Percentiles rank a stretch among this genome's conserved stretches.
These are phyloP conservation scores for Fusarium sp. DNA, from an alignment of 2,329 filamentous ascomycete species.

Conservation along the genomic window DNA sequence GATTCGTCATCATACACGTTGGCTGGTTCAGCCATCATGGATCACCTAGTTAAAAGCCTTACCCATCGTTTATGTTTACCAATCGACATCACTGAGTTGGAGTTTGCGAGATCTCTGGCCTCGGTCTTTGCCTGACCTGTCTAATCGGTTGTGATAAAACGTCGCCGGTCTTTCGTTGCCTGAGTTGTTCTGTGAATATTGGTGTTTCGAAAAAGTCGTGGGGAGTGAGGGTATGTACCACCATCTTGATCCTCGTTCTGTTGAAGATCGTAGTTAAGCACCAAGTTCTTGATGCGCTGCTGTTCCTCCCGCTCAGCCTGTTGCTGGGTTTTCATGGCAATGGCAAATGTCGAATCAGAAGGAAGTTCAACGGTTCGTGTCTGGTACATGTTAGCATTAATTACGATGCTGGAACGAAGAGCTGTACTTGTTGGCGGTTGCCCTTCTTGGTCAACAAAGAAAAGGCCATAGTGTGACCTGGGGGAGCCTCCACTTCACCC, in stretches of 20 bases:
- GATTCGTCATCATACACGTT: constrained; percentile 19
- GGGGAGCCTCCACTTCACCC: constrained; percentile 34
- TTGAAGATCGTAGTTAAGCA: constrained; percentile 94
- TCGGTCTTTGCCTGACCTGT: constrained; percentile 70
- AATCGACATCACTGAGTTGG: constrained; percentile 96
- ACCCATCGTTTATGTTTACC: constrained; percentile 67
- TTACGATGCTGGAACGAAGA: neutral
- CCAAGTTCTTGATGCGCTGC: constrained; percentile 97
- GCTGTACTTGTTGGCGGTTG: constrained; percentile 85
- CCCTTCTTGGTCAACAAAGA: constrained; percentile 95
- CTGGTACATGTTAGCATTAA: constrained; percentile 56
- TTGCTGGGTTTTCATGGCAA: constrained; percentile 96
- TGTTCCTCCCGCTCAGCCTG: constrained; percentile 96
- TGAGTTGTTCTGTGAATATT: constrained; percentile 63
- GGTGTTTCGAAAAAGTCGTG: constrained; percentile 39
- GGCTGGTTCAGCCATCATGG: constrained; percentile 15
- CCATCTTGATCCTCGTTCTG: constrained; percentile 84
- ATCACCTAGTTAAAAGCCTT: constrained; percentile 30
- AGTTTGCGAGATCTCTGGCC: constrained; percentile 88
- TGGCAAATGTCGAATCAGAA: constrained; percentile 91
- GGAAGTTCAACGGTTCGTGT: constrained; percentile 91
- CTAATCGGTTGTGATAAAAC: constrained; percentile 65
- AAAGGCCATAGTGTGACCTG: constrained; percentile 85
- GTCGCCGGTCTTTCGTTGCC: constrained; percentile 61
- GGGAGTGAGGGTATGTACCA: constrained; percentile 55